Evolutionary conservation across 352 stramenopile genomes (phyloP), one percentile per base, ranked within the genome.

Genomic region (Blastocystis sp.): DNA sequence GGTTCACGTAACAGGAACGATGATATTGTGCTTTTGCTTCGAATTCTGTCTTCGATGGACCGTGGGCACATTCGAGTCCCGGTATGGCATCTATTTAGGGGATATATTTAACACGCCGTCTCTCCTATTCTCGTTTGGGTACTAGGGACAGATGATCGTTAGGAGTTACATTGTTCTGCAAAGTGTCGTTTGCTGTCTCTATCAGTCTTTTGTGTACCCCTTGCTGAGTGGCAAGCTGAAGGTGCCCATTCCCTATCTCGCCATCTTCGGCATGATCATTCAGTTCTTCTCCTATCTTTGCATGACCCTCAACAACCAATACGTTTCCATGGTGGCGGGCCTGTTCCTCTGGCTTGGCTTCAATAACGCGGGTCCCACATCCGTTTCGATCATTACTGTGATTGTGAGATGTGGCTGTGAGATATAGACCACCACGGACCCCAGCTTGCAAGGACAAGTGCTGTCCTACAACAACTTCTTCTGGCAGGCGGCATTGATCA

Each of bases 391-490:
- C 38, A 56, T 84, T 28, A 84, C 52, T 21, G 74, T 84, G 69
- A 17, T 7, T 48, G 34, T 45, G 23, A 53, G 23, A 5, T 38
- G 5, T 11, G 9, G 1, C 4, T n/a, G n/a, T 84, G 45, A 53
- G 21, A 48, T 53, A 3, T 69, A 84, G 74, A 84, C 53, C 38
- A 70, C 74, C 17, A 84, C 38, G 38, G n/a, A 23, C 23, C 45
- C 41, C 2, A 45, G 66, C 34, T n/a, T 69, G 2, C 74, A 84
- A 28, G 74, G 74, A 40, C 41, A 66, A 17, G 52, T 69, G 17
- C 61, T 84, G 14, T 84, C 74, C 0, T 84, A 59, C 48, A 84
- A 84, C 14, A 84, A 84, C 53, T 69, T 84, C 52, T 84, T 28
- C 41, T 66, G 60, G 7, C 74, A 84, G 53, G 41, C n/a, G 11